Evolutionary conservation across 176 grass and related monocot species (phyloP).

Genomic region (Rhipidocladum racemiflorum): DNA sequence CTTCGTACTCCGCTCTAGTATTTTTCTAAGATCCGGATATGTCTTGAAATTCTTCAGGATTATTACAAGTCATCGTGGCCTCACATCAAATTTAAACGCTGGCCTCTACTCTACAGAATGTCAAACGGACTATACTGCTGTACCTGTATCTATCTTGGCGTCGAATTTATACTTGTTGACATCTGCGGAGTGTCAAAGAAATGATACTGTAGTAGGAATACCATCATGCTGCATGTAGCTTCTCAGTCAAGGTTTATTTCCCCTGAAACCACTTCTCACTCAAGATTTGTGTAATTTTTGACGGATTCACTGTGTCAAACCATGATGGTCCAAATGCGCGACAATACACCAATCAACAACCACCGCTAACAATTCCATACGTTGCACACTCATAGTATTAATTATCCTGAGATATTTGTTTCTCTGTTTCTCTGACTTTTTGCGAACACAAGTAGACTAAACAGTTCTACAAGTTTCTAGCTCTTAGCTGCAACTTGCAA

Average conservation of each 20-base stretch:
- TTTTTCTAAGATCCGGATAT: not conserved
- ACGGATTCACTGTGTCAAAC: not conserved
- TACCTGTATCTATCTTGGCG: not conserved
- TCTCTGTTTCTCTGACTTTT: not conserved
- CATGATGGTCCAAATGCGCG: not conserved
- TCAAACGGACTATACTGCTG: not conserved
- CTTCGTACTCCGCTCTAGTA: not conserved
- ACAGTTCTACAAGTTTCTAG: not conserved
- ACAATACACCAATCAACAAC: not conserved
- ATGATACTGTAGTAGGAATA: not conserved
- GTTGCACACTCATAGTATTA: not conserved
- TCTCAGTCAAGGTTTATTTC: not conserved
- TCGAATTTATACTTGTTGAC: not conserved
- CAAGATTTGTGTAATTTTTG: not conserved
- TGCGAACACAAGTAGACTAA: not conserved
- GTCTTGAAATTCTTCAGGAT: not conserved
- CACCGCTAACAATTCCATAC: not conserved
- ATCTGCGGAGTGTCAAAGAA: not conserved
- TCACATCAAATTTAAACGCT: not conserved
- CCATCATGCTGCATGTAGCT: not conserved
- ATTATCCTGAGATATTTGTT: not conserved
- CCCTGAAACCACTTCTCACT: not conserved
- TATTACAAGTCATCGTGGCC: not conserved
- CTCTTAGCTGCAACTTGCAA: slow-evolving; percentile 1
- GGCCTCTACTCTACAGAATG: not conserved